These are phyloP conservation scores for Rhynchospora pubera DNA, from an alignment of 176 grass and related monocot species.

Conservation along the genomic window DNA sequence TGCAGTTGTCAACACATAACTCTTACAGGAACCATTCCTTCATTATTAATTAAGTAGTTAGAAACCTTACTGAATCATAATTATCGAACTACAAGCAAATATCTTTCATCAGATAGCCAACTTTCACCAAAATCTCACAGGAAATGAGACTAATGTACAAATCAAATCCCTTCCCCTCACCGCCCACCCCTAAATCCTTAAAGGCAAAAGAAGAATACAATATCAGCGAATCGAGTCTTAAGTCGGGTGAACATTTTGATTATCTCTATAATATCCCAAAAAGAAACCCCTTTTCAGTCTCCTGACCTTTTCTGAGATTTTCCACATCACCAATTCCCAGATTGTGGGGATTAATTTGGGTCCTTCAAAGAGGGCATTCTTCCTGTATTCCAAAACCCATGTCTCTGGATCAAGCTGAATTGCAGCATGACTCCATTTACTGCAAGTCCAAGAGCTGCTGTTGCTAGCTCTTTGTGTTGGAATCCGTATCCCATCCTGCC, in stretches of 20 bases:
- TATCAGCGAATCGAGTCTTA: neutral
- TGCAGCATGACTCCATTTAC: constrained; percentile 25
- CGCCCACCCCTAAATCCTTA: too few species aligned
- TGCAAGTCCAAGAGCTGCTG: constrained; percentile 54
- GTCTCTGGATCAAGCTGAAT: constrained; percentile 55
- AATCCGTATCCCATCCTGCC: constrained; percentile 47
- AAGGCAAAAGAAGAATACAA: neutral
- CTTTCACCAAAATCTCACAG: constrained; percentile 42
- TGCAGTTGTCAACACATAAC: neutral
- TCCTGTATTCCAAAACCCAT: constrained; percentile 80
- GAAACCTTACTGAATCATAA: neutral
- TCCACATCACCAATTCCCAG: constrained; percentile 36
- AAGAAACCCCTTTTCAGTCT: constrained; percentile 12
- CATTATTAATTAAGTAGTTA: neutral
- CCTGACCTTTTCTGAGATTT: constrained; percentile 23
- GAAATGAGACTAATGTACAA: constrained; percentile 47
- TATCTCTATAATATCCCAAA: constrained; percentile 14
- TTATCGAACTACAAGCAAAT: neutral
- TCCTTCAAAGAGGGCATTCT: constrained; percentile 53
- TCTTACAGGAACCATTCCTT: neutral
- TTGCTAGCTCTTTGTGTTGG: constrained; percentile 47
- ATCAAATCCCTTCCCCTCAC: neutral
- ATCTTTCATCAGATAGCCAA: neutral
- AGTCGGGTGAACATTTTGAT: constrained; percentile 29
- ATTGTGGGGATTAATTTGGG: constrained; percentile 47